These are phyloP conservation scores for Xylaria polymorpha DNA, from an alignment of 2,329 filamentous ascomycete genomes.

Conservation along the genomic window DNA sequence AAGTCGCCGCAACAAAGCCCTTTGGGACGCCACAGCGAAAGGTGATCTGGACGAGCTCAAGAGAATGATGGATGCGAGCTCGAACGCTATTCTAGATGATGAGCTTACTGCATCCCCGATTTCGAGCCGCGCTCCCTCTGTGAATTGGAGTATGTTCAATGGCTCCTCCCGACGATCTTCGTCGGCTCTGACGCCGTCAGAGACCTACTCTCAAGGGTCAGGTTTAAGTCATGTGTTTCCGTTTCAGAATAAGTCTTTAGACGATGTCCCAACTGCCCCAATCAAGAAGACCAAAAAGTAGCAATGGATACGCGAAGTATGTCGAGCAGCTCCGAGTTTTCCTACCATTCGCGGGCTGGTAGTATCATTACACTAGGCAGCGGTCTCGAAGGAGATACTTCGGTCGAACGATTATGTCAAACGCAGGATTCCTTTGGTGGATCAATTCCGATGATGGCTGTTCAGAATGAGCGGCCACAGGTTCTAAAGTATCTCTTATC, in stretches of 20 bases:
- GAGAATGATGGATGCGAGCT: conserved; percentile 80
- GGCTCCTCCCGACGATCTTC: conserved; percentile 58
- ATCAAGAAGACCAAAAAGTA: conserved; percentile 78
- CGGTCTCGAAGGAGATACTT: conserved; percentile 85
- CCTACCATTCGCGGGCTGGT: conserved; percentile 81
- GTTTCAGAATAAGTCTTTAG: conserved; percentile 74
- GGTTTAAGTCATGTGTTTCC: conserved; percentile 89
- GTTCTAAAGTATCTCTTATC: conserved; percentile 83
- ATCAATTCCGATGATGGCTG: conserved; percentile 88
- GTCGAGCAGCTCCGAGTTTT: conserved; percentile 86
- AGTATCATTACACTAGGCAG: conserved; percentile 80
- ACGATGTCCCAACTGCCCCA: conserved; percentile 51
- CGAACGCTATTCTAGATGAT: conserved; percentile 59
- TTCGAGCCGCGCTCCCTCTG: conserved; percentile 59
- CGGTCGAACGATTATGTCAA: conserved; percentile 80
- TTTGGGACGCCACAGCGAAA: conserved; percentile 88
- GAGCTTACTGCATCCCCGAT: conserved; percentile 51
- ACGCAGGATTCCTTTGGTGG: conserved; percentile 79
- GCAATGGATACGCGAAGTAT: conserved; percentile 91
- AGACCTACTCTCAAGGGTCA: conserved; percentile 66
- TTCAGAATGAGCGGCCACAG: conserved; percentile 77
- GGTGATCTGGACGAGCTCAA: conserved; percentile 81
- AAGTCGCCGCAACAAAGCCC: conserved; percentile 83
- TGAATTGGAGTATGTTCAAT: conserved; percentile 61
- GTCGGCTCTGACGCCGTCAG: conserved; percentile 56